These are phyloP conservation scores for Lachnellula arida DNA, from an alignment of 2,329 filamentous ascomycete species.

Conservation along the genomic window DNA sequence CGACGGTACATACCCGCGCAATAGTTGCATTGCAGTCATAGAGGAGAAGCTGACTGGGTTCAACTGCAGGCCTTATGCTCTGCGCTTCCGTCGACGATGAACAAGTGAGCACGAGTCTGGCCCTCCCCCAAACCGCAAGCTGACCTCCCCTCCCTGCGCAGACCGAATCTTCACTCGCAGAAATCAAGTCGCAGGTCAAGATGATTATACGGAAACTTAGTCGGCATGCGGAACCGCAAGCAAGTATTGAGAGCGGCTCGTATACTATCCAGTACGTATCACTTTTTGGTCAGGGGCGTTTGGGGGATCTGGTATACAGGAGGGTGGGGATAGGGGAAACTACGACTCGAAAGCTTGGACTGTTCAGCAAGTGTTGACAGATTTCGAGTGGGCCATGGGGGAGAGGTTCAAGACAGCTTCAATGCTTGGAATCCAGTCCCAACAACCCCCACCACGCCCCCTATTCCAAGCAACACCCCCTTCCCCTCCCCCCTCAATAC, in stretches of 20 bases:
- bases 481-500: no score
- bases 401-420: no score
- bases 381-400: no score
- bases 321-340: background rate
- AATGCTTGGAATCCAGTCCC: no score
- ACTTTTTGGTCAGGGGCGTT: background rate
- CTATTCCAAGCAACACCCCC: no score
- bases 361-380: no score
- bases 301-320: no score
- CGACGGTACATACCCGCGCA: constrained; percentile 57
- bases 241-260: constrained; percentile 78
- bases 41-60: constrained; percentile 5
- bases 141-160: constrained; percentile 27
- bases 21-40: background rate
- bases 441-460: no score
- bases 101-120: constrained; percentile 45
- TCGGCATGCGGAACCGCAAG: constrained; percentile 84
- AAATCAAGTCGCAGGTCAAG: constrained; percentile 88
- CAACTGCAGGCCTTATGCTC: constrained; percentile 74
- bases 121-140: background rate
- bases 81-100: constrained; percentile 93
- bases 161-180: constrained; percentile 70
- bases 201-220: constrained; percentile 84
- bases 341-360: background rate
- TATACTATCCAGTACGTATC: constrained; percentile 79